A percentile compares a stretch with the other conserved stretches of the same genome.
Conservation (phyloP, 2,329 filamentous ascomycete genomes). For the Microcyclospora pomicola region DNA sequence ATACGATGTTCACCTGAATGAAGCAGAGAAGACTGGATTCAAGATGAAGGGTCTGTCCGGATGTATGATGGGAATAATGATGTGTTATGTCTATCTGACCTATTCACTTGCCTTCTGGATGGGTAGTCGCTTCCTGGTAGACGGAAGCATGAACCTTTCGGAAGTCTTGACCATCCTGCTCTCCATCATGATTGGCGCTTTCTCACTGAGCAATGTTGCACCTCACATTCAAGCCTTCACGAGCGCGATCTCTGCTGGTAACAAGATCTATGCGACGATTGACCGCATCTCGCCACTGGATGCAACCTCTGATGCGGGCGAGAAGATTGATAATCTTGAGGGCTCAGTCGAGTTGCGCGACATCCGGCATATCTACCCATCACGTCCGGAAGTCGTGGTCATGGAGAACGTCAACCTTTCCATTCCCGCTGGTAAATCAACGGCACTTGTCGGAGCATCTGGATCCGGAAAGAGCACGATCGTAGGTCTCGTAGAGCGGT, state of each 20-base stretch:
- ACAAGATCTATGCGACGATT: conserved; percentile 89
- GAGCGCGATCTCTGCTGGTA: conserved; percentile 66
- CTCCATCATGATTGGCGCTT: conserved; percentile 84
- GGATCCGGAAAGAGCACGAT: conserved; percentile 93
- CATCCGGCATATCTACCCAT: conserved; percentile 89
- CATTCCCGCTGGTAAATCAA: conserved; percentile 81
- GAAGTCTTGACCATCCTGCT: conserved; percentile 74
- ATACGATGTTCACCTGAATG: conserved; percentile 62
- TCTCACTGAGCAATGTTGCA: conserved; percentile 74
- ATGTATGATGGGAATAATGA: conserved; percentile 71
- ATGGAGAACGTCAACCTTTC: conserved; percentile 70
- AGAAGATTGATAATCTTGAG: conserved; percentile 55
- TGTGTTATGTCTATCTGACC: conserved; percentile 72
- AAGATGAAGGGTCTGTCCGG: conserved; percentile 60
- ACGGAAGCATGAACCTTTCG: conserved; percentile 50
- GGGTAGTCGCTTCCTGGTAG: conserved; percentile 60
- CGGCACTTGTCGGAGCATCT: conserved; percentile 84
- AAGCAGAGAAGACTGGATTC: conserved; percentile 63
- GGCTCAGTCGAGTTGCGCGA: conserved; percentile 70
- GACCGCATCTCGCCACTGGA: conserved; percentile 78
- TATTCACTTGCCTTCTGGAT: conserved; percentile 84
- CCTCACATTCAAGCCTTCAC: conserved; percentile 81
- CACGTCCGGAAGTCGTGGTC: conserved; percentile 74
- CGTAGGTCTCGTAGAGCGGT: conserved; percentile 81
- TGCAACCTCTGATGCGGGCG: conserved; percentile 55